Evolutionary conservation across 2,329 filamentous ascomycete genomes (phyloP).

Genomic region (Annulohypoxylon truncatum): DNA sequence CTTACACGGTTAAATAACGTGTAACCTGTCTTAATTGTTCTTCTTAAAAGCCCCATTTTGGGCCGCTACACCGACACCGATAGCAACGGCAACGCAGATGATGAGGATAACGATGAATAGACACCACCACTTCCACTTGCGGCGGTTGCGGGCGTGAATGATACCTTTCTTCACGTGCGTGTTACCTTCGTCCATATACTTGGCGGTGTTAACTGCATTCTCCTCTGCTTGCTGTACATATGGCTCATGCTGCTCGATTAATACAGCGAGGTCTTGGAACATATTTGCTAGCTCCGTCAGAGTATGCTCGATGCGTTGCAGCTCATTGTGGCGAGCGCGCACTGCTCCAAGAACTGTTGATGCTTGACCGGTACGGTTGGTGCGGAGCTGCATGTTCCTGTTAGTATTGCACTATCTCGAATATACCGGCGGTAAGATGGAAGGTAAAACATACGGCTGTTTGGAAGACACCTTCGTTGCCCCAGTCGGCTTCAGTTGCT

Average conservation of each 20-base stretch:
- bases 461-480: constrained; percentile 84
- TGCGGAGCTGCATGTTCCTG: constrained; percentile 68
- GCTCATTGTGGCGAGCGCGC: constrained; percentile 84
- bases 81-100: constrained; percentile 65
- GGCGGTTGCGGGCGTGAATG: constrained; percentile 71
- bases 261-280: constrained; percentile 79
- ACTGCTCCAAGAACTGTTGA: constrained; percentile 80
- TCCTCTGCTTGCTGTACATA: constrained; percentile 71
- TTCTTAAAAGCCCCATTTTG: constrained; percentile 20
- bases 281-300: constrained; percentile 75
- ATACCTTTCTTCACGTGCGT: constrained; percentile 76
- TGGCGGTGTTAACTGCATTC: constrained; percentile 73
- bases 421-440: neutral
- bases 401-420: constrained; percentile 16
- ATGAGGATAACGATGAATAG: constrained; percentile 70
- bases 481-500: constrained; percentile 77
- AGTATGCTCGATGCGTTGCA: constrained; percentile 82
- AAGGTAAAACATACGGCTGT: constrained; percentile 71
- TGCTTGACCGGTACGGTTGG: constrained; percentile 79
- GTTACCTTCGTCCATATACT: constrained; percentile 76
- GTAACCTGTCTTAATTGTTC: neutral
- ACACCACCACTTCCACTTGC: constrained; percentile 87
- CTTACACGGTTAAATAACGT: neutral
- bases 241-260: constrained; percentile 78
- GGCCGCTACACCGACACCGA: constrained; percentile 56